phyloP scores from a whole-genome alignment of 768 basidiomycete species.

The Russula olivacea region DNA sequence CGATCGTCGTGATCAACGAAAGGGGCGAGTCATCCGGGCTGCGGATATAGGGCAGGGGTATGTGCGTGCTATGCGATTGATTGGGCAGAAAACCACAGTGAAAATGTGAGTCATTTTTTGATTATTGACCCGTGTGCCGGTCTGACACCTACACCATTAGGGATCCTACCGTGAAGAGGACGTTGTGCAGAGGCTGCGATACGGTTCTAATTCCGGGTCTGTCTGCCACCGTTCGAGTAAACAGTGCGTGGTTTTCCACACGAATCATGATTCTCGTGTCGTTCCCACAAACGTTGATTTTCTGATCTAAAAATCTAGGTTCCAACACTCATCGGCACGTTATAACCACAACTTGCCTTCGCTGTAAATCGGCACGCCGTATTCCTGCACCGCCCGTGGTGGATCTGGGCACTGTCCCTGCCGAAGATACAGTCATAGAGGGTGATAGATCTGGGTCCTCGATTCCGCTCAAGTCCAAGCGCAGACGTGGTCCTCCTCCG shows the following conservation, averaged over 20 bases:
- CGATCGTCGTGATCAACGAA: constrained; percentile 16
- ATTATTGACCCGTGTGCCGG: neutral
- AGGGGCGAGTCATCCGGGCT: constrained; percentile 31
- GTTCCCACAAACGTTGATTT: constrained; percentile 28
- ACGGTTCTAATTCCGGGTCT: constrained; percentile 60
- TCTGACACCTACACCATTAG: constrained; percentile 34
- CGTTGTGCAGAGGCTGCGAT: constrained; percentile 66
- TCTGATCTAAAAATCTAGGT: constrained; percentile 28
- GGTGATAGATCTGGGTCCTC: neutral
- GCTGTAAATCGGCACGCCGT: constrained; percentile 52
- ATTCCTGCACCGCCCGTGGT: constrained; percentile 58
- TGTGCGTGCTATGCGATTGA: constrained; percentile 56
- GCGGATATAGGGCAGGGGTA: constrained; percentile 61
- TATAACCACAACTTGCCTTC: constrained; percentile 52
- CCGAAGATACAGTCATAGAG: constrained; percentile 1
- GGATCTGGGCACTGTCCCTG: neutral
- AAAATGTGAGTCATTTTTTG: constrained; percentile 52
- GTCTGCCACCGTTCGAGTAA: constrained; percentile 58
- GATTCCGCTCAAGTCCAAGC: constrained; percentile 11
- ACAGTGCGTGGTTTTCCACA: constrained; percentile 40
- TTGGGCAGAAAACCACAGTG: constrained; percentile 71
- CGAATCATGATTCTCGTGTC: neutral
- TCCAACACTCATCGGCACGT: constrained; percentile 47
- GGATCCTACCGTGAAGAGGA: constrained; percentile 79
- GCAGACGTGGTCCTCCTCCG: constrained; percentile 30